Conservation (phyloP, 805 yeast species). For the Candida oleophila region DNA sequence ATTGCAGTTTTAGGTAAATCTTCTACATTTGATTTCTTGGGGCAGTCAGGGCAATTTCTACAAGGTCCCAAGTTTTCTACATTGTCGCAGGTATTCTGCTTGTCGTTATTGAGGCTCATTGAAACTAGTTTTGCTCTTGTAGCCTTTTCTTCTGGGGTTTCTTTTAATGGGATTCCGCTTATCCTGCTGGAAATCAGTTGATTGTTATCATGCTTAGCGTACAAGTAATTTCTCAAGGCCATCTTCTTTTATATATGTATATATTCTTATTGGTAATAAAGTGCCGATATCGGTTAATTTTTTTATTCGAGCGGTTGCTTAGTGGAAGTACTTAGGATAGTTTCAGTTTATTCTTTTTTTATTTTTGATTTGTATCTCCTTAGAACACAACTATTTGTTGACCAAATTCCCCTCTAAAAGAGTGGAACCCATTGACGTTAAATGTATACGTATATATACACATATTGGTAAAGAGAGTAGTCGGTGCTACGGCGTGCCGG, state of each 20-base stretch:
- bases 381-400: too few species aligned
- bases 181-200: constrained; percentile 15
- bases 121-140: neutral
- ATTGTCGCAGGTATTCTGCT: neutral
- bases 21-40: constrained; percentile 11
- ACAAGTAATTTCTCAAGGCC: constrained; percentile 43
- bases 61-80: constrained; percentile 20
- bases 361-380: neutral
- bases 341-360: too few species aligned
- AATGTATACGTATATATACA: too few species aligned
- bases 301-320: constrained; percentile 1
- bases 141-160: constrained; percentile 5
- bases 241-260: constrained; percentile 12
- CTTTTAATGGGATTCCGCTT: constrained; percentile 12
- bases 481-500: too few species aligned
- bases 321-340: neutral
- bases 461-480: too few species aligned
- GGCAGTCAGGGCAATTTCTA: constrained; percentile 31
- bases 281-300: neutral
- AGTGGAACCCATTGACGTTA: too few species aligned
- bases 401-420: too few species aligned
- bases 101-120: neutral
- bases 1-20: constrained; percentile 10
- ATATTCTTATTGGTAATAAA: neutral
- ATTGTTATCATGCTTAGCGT: constrained; percentile 35